Percentiles rank a stretch among this genome's conserved stretches.
Conservation (phyloP, 176 grass and related monocot genomes). For the Carex cristatella region DNA sequence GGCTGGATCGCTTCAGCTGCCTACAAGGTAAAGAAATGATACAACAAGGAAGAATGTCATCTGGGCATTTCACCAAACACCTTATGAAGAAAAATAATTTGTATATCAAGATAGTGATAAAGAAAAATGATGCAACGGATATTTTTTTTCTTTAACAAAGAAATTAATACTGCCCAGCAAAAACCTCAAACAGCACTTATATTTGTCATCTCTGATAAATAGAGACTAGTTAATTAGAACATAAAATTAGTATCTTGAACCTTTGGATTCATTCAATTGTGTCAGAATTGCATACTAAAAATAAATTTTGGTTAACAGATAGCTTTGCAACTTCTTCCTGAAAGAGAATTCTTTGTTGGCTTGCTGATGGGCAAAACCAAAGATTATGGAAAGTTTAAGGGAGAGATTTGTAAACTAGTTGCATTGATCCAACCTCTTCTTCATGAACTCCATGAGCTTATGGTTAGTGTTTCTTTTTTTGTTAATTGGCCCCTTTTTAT, state of each 20-base stretch:
- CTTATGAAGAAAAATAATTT: neutral
- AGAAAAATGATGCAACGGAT: neutral
- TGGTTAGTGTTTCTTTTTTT: constrained; percentile 37
- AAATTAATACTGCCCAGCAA: neutral
- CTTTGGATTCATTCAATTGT: neutral
- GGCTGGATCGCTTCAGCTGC: constrained; percentile 93
- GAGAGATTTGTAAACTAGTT: constrained; percentile 35
- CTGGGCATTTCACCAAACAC: neutral
- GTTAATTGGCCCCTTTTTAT: no score
- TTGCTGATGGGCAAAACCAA: constrained; percentile 34
- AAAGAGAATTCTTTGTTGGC: constrained; percentile 42
- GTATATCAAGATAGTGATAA: neutral
- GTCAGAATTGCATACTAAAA: neutral
- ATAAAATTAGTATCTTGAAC: neutral
- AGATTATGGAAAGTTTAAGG: constrained; percentile 21
- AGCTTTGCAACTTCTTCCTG: constrained; percentile 69
- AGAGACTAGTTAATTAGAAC: neutral
- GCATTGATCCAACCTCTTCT: constrained; percentile 53
- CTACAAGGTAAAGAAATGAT: constrained; percentile 45
- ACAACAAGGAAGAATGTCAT: neutral
- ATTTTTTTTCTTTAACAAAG: neutral
- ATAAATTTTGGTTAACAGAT: constrained; percentile 35
- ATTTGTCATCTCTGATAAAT: neutral
- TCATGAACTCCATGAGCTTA: constrained; percentile 43
- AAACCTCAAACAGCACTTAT: neutral